Evolutionary conservation across 345 rosid species (phyloP).

Genomic region (Turritis glabra): DNA sequence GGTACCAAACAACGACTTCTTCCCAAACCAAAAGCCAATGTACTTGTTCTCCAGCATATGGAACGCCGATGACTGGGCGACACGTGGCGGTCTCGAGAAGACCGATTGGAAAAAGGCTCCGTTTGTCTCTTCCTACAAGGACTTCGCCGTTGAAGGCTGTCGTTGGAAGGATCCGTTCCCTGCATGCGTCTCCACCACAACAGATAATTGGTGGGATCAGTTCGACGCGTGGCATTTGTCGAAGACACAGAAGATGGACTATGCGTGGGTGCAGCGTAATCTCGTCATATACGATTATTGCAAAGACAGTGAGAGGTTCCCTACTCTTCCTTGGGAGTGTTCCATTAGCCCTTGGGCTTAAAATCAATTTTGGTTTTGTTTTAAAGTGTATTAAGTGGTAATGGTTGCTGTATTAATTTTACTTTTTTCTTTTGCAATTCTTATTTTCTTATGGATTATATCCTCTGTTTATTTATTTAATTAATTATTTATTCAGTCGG

Average conservation of each 20-base stretch:
- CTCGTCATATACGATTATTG: slow-evolving; percentile 92
- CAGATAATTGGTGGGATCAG: slow-evolving; percentile 95
- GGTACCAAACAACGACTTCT: slow-evolving; percentile 63
- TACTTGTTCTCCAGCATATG: slow-evolving; percentile 93
- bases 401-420: slow-evolving; percentile 23
- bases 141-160: slow-evolving; percentile 81
- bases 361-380: slow-evolving; percentile 22
- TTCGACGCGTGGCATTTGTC: slow-evolving; percentile 86
- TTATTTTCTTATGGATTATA: background rate
- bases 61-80: slow-evolving; percentile 99
- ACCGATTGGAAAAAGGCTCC: slow-evolving; percentile 91
- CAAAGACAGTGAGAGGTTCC: slow-evolving; percentile 58
- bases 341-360: slow-evolving; percentile 86
- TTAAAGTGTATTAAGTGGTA: background rate
- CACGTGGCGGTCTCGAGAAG: slow-evolving; percentile 93
- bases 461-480: slow-evolving; percentile 17
- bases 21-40: slow-evolving; percentile 96
- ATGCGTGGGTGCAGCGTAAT: slow-evolving; percentile 90
- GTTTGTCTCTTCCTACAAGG: slow-evolving; percentile 85
- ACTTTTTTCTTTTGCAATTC: too few relatives aligned
- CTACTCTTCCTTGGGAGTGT: slow-evolving; percentile 72
- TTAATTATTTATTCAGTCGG: slow-evolving; percentile 19
- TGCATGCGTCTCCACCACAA: slow-evolving; percentile 79
- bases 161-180: slow-evolving; percentile 96
- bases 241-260: slow-evolving; percentile 72